These are phyloP conservation scores for Spergularia azorica DNA, from an alignment of 179 eudicot genomes.

Conservation along the genomic window DNA sequence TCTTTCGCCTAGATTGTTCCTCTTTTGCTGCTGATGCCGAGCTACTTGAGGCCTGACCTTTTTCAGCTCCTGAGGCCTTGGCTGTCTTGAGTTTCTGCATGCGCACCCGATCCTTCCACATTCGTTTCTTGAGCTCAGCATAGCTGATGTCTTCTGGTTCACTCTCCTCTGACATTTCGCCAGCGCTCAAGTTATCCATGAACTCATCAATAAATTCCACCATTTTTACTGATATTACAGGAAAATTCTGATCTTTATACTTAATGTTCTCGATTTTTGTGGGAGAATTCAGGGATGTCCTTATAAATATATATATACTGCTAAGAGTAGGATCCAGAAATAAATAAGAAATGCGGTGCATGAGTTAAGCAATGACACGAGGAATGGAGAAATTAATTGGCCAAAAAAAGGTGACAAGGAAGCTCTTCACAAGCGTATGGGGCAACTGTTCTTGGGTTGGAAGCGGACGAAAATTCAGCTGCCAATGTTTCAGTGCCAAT, in stretches of 20 bases:
- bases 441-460: too few relatives aligned
- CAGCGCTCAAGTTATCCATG: slow-evolving; percentile 19
- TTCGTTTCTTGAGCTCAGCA: slow-evolving; percentile 51
- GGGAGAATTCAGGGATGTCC: too few relatives aligned
- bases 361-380: too few relatives aligned
- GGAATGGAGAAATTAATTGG: too few relatives aligned
- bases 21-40: slow-evolving; percentile 12
- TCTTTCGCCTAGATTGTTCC: slow-evolving; percentile 51
- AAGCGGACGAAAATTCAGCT: too few relatives aligned
- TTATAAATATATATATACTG: too few relatives aligned
- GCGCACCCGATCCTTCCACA: slow-evolving; percentile 56
- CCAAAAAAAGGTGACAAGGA: too few relatives aligned
- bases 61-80: neutral
- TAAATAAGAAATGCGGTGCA: too few relatives aligned
- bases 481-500: too few relatives aligned
- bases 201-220: slow-evolving; percentile 24
- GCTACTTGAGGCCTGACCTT: neutral
- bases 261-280: too few relatives aligned
- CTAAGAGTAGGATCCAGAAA: too few relatives aligned
- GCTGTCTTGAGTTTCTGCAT: slow-evolving; percentile 42
- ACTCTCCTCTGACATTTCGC: slow-evolving; percentile 28
- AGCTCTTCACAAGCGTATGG: too few relatives aligned
- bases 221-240: neutral
- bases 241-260: neutral
- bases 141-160: slow-evolving; percentile 41